Evolutionary conservation across 768 basidiomycete genomes (phyloP), one percentile per base, ranked within the genome.

Genomic region (Mycena alexandri): DNA sequence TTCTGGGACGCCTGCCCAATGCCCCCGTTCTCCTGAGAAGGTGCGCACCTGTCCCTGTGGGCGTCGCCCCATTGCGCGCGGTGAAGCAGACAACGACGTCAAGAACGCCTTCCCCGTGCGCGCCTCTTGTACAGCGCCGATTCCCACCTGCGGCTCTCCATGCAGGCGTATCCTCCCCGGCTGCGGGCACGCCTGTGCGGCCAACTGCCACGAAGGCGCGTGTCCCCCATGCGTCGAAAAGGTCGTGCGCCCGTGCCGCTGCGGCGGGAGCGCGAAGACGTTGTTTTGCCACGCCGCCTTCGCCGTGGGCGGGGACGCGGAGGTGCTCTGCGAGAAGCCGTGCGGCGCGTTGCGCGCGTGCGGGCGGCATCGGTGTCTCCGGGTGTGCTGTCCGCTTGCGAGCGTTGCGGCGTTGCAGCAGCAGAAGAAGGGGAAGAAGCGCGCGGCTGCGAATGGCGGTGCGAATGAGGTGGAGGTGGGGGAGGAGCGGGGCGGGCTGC

Each of bases 321-420:
- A 94, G 62, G 85, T 96, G 46, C 77, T 92, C 1, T 99, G 98
- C 77, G 91, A 95, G 62, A 86, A 87, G 36, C 87, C 90, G 1
- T 99, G 98, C 75, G 80, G 81, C 21, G 93, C 90, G 0, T 80
- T 95, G 12, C 87, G 95, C 17, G 85, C 87, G 10, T 99, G 98
- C 75, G 94, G 96, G 0, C 83, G 90, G 22, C 98, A 99, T 73
- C 90, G 92, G 68, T 99, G 98, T 75, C 83, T 84, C 19, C 85
- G 96, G 5, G 65, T 91, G 11, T 99, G 98, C 75, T 99, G 98
- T 73, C 96, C 98, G 0, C 85, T 98, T 0, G 92, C 95, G 0
- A 87, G 85, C 21, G 79, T 93, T 6, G 83, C 85, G 14, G 73
- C 77, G 67, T 77, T 22, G 68, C 77, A 21, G 75, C 82, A 85